Base-by-base conservation (phyloP, 225 moss, liverwort and hornwort species). In the Sphagnum contortum region DNA sequence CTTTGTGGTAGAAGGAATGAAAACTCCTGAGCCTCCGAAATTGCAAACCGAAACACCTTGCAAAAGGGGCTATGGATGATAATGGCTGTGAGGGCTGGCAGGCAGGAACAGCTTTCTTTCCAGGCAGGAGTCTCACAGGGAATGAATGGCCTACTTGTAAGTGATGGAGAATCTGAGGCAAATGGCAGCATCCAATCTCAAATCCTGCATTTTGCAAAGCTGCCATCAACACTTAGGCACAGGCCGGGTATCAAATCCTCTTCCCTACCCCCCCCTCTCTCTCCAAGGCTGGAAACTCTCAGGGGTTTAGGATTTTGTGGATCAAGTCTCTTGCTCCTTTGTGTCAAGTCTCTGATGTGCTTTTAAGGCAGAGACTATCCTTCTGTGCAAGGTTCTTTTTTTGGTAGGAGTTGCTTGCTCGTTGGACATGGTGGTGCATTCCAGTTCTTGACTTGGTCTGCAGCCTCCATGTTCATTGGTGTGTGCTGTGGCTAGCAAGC, bases 91-190 rank as follows among this genome's bases (percentile, higher is more conserved):
- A 29, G 0, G 48, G 47, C 13, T 44, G 61, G 65, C 69, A 91
- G 89, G 83, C 81, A 59, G 89, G 91, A 57, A 87, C 89, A 9
- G 83, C 91, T 2, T 92, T 89, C 63, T 92, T 92, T 63, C 91
- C 87, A 11, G 89, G 76, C 49, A 92, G 89, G 5, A 89, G 85
- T 65, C 87, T 92, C 8, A 74, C 79, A 5, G 89, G 91, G 29
- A 29, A 1, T 29, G 11, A 92, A 92, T 57, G 87, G 89, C 63
- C 64, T 92, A 63, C 56, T 92, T 8, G 84, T 85, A 45, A 92
- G 81, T 60, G 92, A 92, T 73, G 92, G 89, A 8, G 83, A 87
- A 10, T 61, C 77, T 54, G 89, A 89, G 91, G 29, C 29, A 89
- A 78, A 71, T 74, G 91, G 49, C 89, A 92, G 68, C 85, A 87